phyloP scores from a whole-genome alignment of 441 rosid species.

The California macrophylla region DNA sequence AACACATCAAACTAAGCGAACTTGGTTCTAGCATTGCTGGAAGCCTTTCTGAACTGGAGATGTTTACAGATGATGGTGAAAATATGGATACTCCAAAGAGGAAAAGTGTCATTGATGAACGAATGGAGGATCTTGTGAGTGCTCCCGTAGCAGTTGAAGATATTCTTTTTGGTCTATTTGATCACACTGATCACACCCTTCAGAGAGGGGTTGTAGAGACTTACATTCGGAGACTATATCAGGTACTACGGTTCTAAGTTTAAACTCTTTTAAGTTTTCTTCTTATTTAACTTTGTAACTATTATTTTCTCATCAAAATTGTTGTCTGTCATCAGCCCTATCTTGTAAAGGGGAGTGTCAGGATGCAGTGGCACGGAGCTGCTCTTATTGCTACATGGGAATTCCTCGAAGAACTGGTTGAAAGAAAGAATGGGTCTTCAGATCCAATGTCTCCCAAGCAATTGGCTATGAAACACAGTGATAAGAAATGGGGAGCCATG shows the following conservation, averaged over 20 bases:
- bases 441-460: constrained; percentile 33
- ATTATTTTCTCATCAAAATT: constrained; percentile 16
- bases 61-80: constrained; percentile 99
- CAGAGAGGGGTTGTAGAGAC: constrained; percentile 97
- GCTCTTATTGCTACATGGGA: constrained; percentile 99
- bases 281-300: constrained; percentile 8
- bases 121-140: constrained; percentile 93
- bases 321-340: constrained; percentile 58
- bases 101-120: constrained; percentile 91
- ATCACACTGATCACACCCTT: constrained; percentile 97
- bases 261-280: constrained; percentile 14
- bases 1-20: constrained; percentile 94
- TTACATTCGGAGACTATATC: constrained; percentile 85
- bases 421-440: constrained; percentile 40
- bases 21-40: constrained; percentile 94
- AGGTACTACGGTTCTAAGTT: constrained; percentile 37
- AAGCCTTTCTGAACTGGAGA: constrained; percentile 95
- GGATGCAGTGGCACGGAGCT: constrained; percentile 97
- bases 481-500: constrained; percentile 90
- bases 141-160: constrained; percentile 98
- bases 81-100: constrained; percentile 95
- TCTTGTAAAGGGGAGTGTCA: constrained; percentile 82
- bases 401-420: constrained; percentile 79
- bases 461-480: constrained; percentile 31
- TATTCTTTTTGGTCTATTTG: constrained; percentile 94